Base-by-base conservation (phyloP, 2,329 filamentous ascomycete genomes). In the Celoporthe dispersa region DNA sequence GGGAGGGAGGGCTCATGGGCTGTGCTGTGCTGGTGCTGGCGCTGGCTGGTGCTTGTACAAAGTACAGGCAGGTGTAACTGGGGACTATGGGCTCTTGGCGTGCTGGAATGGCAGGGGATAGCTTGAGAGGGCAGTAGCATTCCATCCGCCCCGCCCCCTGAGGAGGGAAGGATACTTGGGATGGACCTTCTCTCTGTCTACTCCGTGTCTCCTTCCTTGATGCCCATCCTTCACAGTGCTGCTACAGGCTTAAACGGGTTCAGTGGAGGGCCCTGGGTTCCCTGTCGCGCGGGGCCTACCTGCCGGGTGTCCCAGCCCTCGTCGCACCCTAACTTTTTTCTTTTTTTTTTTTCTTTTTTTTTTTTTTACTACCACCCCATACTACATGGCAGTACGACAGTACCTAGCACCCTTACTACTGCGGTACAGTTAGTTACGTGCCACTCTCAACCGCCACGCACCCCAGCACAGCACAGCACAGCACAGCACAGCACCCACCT, bases 141-240 rank as follows among this genome's bases (percentile, higher is more conserved):
- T n/a, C 25, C 39, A 16, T 31, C 9, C 8, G 60, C 61, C 61
- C 61, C 61, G 61, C 61, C 41, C 61, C 61, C 61, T 64, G 61
- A 48, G 28, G n/a, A 51, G 39, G 16, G 22, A n/a, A n/a, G n/a
- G n/a, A 33, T 11, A 55, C 53, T 55, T 55, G 37, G 37, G 37
- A 28, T 41, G 61, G 25, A 41, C n/a, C 44, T 48, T 48, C 44
- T 48, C 19, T 48, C 19, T n/a, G n/a, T n/a, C n/a, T n/a, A n/a
- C 37, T 39, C 37, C 9, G 7, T 48, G 5, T 8, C 44, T n/a
- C 19, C 9, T 8, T 35, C 35, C 60, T 41, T 62, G 60, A 39
- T 62, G 61, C 61, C 61, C 39, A 64, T 64, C 48, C 41, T 35
- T 22, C 39, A 37, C 28, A 61, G 19, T 62, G 16, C 31, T 37